Evolutionary conservation across 164 flowering plant species (phyloP), one percentile per base, ranked within the genome.

Genomic region (Vitis labrusca): DNA sequence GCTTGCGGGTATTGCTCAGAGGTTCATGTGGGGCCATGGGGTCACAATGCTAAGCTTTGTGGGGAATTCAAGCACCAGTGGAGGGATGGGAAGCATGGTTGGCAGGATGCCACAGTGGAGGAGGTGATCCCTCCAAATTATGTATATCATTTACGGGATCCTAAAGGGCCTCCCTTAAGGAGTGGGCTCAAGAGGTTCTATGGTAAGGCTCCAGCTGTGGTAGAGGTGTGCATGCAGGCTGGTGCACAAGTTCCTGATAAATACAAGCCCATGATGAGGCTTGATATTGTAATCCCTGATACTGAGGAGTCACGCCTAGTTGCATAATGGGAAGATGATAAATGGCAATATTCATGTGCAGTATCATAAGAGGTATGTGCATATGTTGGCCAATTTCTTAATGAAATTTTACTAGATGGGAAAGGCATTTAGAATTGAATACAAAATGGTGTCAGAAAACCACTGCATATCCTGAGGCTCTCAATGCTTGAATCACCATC

Each of bases 21-120:
- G 82, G 91, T 95, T 74, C 99, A 95, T 66, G 95, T 95, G 17
- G 99, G 99, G 49, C 97, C 99, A 4, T 89, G 97, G 92, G 99
- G 99, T 52, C 99, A 95, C 74, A 80, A 88, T 76, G 97, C 83
- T 1, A 95, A 89, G 83, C 88, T 93, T 3, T 95, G 99, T 70
- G 98, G 98, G 15, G 93, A 76, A 69, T 90, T 89, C 76, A 95
- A 95, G 82, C 97, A 93, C 75, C 98, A 93, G 63, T 91, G 97
- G 97, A 86, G 98, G 71, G 97, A 95, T 67, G 98, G 98, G 69
- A 93, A 91, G 81, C 98, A 95, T 71, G 98, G 98, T 13, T 95
- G 99, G 98, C 98, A 95, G 81, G 93, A 91, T 73, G 99, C 98
- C 0, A 84, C 81, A 0, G 75, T 84, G 10, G 98, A 90, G 58